phyloP scores from a whole-genome alignment of 1,284 basidiomycete genomes.

The Pseudozyma sp. region DNA sequence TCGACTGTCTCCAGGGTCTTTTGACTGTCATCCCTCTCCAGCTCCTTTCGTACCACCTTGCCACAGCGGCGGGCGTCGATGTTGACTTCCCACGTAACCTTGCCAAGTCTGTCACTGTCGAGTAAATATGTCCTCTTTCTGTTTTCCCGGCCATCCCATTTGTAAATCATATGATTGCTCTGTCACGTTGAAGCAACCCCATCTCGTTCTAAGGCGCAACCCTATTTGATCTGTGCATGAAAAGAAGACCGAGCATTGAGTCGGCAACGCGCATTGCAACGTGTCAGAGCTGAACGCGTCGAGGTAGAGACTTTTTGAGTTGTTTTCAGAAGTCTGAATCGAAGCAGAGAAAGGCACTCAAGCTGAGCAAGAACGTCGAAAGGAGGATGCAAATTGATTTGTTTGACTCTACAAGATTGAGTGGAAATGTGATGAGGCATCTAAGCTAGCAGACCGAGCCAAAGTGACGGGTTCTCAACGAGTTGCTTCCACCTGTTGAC shows the following conservation, averaged over 20 bases:
- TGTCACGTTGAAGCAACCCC: neutral
- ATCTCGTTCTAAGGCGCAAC: too few relatives aligned
- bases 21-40: slow-evolving; percentile 97
- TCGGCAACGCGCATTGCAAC: too few relatives aligned
- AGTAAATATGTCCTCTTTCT: slow-evolving; percentile 37
- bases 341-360: neutral
- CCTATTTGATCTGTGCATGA: too few relatives aligned
- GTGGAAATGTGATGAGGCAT: neutral
- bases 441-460: slow-evolving; percentile 74
- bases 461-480: slow-evolving; percentile 81
- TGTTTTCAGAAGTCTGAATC: neutral
- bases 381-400: neutral
- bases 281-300: too few relatives aligned
- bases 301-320: neutral
- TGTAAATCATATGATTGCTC: slow-evolving; percentile 34
- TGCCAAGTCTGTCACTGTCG: slow-evolving; percentile 71
- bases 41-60: slow-evolving; percentile 94
- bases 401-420: neutral
- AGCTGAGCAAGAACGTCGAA: slow-evolving; percentile 1
- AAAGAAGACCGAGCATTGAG: neutral
- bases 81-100: slow-evolving; percentile 99
- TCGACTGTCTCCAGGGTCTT: slow-evolving; percentile 94
- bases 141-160: slow-evolving; percentile 3
- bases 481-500: slow-evolving; percentile 88
- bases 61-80: slow-evolving; percentile 93